A percentile compares a stretch with the other conserved stretches of the same genome.
These are phyloP conservation scores for Naematelia aurantialba DNA, from an alignment of 768 basidiomycete species.

Conservation along the genomic window DNA sequence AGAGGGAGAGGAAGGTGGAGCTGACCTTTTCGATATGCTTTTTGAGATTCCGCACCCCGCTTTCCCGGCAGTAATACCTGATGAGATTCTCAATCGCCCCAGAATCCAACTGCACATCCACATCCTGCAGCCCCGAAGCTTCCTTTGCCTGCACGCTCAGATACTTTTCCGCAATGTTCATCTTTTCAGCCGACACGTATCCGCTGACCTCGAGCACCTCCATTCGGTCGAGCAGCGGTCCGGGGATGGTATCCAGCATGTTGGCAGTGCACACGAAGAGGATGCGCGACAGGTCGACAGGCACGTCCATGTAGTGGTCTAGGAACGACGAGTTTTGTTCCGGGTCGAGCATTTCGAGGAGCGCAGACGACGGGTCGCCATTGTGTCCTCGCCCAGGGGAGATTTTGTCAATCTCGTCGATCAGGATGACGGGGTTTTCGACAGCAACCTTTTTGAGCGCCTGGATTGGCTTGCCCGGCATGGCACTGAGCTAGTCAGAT, in stretches of 20 bases:
- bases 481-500: constrained; percentile 57
- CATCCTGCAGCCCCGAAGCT: constrained; percentile 76
- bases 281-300: constrained; percentile 90
- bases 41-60: constrained; percentile 93
- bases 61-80: constrained; percentile 95
- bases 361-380: constrained; percentile 84
- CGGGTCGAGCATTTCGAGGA: constrained; percentile 89
- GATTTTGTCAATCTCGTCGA: constrained; percentile 96
- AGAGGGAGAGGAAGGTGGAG: constrained; percentile 7
- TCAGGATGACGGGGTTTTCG: constrained; percentile 88
- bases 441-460: constrained; percentile 88
- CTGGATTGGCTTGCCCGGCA: constrained; percentile 93
- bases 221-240: constrained; percentile 90
- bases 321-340: constrained; percentile 93
- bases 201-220: constrained; percentile 92
- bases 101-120: constrained; percentile 73
- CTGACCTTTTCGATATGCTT: constrained; percentile 95
- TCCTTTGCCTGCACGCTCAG: constrained; percentile 91
- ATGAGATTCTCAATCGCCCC: constrained; percentile 81
- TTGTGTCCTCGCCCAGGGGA: constrained; percentile 69
- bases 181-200: constrained; percentile 90
- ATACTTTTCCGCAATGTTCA: constrained; percentile 78
- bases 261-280: constrained; percentile 98
- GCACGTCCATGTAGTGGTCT: constrained; percentile 96
- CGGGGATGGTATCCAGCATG: constrained; percentile 87